Evolutionary conservation across 2,329 filamentous ascomycete species (phyloP).

Genomic region (Metarhizium robertsii): DNA sequence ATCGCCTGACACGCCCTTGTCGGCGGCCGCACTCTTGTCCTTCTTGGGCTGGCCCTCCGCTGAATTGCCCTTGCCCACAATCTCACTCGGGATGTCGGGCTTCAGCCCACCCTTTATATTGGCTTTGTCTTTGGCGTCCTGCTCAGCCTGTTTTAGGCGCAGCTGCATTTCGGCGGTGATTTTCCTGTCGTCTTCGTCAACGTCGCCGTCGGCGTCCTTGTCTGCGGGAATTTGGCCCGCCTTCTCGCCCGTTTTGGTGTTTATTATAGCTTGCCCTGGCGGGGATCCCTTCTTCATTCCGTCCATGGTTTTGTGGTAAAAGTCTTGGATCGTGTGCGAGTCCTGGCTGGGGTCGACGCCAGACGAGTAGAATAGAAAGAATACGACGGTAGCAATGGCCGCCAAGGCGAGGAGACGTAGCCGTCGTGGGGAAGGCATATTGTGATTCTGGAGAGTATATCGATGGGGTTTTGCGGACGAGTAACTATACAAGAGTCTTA

Average conservation of each 20-base stretch:
- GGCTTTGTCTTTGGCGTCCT: slow-evolving; percentile 58
- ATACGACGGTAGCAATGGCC: slow-evolving; percentile 53
- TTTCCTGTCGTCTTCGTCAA: slow-evolving; percentile 46
- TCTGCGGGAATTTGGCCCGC: slow-evolving; percentile 33
- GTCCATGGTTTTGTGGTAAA: slow-evolving; percentile 50
- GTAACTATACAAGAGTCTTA: too few relatives aligned
- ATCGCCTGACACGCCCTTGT: neutral
- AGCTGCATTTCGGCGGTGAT: slow-evolving; percentile 44
- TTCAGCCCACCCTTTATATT: slow-evolving; percentile 26
- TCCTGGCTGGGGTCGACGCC: slow-evolving; percentile 41
- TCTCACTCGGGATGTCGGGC: slow-evolving; percentile 47
- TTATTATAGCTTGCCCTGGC: slow-evolving; percentile 28
- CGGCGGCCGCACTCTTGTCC: slow-evolving; percentile 16
- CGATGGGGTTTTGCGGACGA: neutral
- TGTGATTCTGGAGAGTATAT: neutral
- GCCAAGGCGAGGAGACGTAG: slow-evolving; percentile 58
- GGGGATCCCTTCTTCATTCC: slow-evolving; percentile 35
- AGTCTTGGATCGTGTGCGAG: slow-evolving; percentile 37
- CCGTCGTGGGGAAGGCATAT: slow-evolving; percentile 63
- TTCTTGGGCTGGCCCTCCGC: slow-evolving; percentile 38
- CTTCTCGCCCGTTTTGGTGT: slow-evolving; percentile 28
- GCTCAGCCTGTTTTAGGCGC: slow-evolving; percentile 58
- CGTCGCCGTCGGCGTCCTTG: slow-evolving; percentile 44
- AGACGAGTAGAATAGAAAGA: slow-evolving; percentile 65
- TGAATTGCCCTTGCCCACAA: slow-evolving; percentile 51